A percentile compares a stretch with the other conserved stretches of the same genome.
phyloP scores from a whole-genome alignment of 805 yeast genomes.

The Myxozyma melibiosi region DNA sequence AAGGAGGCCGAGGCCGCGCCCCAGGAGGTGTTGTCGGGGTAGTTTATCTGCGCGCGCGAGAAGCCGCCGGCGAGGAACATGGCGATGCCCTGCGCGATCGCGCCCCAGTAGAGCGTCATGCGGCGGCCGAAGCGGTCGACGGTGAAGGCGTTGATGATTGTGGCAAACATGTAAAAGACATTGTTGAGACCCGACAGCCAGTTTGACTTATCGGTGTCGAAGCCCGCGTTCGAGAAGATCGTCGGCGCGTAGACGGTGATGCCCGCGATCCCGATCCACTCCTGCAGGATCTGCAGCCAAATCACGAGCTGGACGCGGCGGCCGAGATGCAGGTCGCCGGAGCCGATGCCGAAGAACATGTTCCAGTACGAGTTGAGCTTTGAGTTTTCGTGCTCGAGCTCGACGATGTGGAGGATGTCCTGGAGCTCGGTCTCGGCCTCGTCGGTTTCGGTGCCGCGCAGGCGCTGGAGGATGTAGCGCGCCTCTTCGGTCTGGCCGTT shows the following conservation, averaged over 20 bases:
- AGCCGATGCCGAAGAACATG: conserved; percentile 57
- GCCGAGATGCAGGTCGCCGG: conserved; percentile 47
- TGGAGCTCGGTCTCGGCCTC: conserved; percentile 25
- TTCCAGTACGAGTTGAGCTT: conserved; percentile 45
- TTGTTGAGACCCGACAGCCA: conserved; percentile 51
- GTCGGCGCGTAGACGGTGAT: conserved; percentile 47
- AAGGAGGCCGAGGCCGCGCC: conserved; percentile 44
- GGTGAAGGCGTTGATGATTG: conserved; percentile 58
- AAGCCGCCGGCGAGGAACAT: conserved; percentile 50
- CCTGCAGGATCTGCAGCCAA: conserved; percentile 46
- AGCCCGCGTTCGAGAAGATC: conserved; percentile 41
- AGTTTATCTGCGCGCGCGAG: conserved; percentile 38
- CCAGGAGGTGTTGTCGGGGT: conserved; percentile 37
- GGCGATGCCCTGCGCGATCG: conserved; percentile 44
- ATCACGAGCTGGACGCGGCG: conserved; percentile 42
- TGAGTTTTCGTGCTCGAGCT: conserved; percentile 31
- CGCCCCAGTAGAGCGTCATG: conserved; percentile 31
- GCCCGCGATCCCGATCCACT: conserved; percentile 53
- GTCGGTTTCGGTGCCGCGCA: conserved; percentile 23
- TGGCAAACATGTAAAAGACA: conserved; percentile 45
- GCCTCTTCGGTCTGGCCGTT: conserved; percentile 71
- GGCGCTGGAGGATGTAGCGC: conserved; percentile 19
- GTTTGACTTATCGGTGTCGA: conserved; percentile 48
- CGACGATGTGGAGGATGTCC: conserved; percentile 30
- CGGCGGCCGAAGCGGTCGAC: conserved; percentile 61